Evolutionary conservation across 208 protist genomes (phyloP).

Genomic region (Trypanosoma lewisi): DNA sequence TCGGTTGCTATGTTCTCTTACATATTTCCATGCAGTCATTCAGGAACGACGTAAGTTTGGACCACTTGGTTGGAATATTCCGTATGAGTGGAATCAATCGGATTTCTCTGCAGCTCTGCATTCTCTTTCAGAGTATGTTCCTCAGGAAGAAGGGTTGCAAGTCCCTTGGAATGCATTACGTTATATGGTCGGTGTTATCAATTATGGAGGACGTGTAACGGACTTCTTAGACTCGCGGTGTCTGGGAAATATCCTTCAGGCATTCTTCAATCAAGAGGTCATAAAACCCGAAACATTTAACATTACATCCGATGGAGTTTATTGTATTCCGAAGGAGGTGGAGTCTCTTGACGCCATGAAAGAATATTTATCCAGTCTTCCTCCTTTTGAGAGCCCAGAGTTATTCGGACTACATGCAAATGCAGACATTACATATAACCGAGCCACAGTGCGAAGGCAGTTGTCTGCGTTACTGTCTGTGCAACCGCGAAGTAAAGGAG

Average conservation of each 20-base stretch:
- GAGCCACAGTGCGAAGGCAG: slow-evolving; percentile 83
- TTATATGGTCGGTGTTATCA: slow-evolving; percentile 94
- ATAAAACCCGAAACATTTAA: slow-evolving; percentile 61
- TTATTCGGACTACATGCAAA: slow-evolving; percentile 96
- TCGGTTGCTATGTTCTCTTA: slow-evolving; percentile 94
- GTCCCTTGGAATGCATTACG: slow-evolving; percentile 87
- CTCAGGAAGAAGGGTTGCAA: slow-evolving; percentile 22
- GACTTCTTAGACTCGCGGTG: slow-evolving; percentile 90
- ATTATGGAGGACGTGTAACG: slow-evolving; percentile 95
- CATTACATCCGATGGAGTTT: slow-evolving; percentile 81
- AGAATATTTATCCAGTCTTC: slow-evolving; percentile 82
- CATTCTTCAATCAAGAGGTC: slow-evolving; percentile 78
- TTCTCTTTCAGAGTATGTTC: slow-evolving; percentile 79
- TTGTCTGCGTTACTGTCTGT: slow-evolving; percentile 86
- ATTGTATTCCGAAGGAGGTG: slow-evolving; percentile 81
- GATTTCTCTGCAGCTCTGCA: slow-evolving; percentile 89
- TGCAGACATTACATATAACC: slow-evolving; percentile 93
- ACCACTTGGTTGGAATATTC: slow-evolving; percentile 94
- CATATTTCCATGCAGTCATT: slow-evolving; percentile 94
- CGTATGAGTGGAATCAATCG: slow-evolving; percentile 94
- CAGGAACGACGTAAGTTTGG: slow-evolving; percentile 94
- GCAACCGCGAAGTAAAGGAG: slow-evolving; percentile 83
- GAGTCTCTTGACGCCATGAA: slow-evolving; percentile 55
- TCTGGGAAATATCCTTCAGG: slow-evolving; percentile 66
- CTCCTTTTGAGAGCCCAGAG: slow-evolving; percentile 91